Conservation (phyloP, 306 rosid genomes). For the Prunus mume region DNA sequence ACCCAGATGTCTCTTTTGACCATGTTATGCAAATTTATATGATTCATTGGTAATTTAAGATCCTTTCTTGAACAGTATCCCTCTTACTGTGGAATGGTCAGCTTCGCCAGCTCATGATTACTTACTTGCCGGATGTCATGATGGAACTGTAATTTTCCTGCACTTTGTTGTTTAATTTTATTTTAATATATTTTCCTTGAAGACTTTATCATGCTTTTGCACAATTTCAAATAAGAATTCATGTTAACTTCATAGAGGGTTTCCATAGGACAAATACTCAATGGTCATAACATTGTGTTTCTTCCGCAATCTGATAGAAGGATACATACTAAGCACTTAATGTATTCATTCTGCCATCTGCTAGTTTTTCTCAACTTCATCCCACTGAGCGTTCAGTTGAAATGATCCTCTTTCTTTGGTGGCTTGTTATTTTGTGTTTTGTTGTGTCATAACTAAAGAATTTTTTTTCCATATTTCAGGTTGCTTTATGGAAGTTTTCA, state of each 20-base stretch:
- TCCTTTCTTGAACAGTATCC: conserved; percentile 61
- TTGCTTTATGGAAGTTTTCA: conserved; percentile 90
- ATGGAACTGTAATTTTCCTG: conserved; percentile 71
- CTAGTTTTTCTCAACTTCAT: not conserved
- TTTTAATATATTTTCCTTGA: conserved; percentile 9
- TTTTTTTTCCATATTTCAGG: conserved; percentile 43
- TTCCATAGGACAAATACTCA: not conserved
- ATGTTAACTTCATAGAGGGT: not conserved
- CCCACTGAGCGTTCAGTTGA: not conserved
- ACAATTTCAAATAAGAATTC: not conserved
- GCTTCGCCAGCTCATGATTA: conserved; percentile 68
- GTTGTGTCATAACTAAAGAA: conserved; percentile 33
- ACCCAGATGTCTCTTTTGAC: conserved; percentile 7
- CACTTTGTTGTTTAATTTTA: conserved; percentile 3
- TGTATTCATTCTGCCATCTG: not conserved
- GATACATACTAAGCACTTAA: not conserved
- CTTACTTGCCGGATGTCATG: conserved; percentile 90
- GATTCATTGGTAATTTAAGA: conserved; percentile 4
- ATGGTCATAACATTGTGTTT: not conserved
- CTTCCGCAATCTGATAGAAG: not conserved
- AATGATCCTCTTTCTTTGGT: not conserved
- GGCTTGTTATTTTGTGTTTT: conserved; percentile 11
- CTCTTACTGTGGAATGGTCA: conserved; percentile 93
- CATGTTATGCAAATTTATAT: conserved; percentile 15
- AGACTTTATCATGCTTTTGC: conserved; percentile 5